Evolutionary conservation across 192 early-diverging fungal genomes (phyloP).

Genomic region (Coemansia nantahalensis): DNA sequence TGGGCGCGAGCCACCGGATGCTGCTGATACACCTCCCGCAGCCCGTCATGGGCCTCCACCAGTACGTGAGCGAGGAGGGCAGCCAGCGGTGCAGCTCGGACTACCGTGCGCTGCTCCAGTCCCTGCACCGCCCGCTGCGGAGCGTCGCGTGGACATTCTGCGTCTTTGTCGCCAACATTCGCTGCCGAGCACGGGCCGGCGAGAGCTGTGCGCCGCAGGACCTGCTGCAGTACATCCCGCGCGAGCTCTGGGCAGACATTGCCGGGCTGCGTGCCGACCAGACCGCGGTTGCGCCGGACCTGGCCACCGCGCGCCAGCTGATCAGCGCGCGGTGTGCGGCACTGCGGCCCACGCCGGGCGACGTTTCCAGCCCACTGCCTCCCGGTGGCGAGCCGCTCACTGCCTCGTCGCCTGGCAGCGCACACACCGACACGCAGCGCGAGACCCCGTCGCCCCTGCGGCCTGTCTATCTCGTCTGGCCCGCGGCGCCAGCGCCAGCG

Average conservation of each 20-base stretch:
- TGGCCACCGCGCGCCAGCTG: conserved; percentile 28
- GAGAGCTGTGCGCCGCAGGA: conserved; percentile 32
- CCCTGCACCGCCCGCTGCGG: conserved; percentile 37
- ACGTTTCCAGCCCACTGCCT: not conserved
- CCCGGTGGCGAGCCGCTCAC: not conserved
- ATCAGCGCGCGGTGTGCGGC: conserved; percentile 25
- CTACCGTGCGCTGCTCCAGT: conserved; percentile 37
- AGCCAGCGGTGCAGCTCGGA: conserved; percentile 20
- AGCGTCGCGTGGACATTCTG: conserved; percentile 28
- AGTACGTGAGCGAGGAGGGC: conserved; percentile 13
- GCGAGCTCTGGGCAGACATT: conserved; percentile 46
- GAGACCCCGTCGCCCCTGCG: conserved; percentile 16
- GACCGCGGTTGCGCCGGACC: conserved; percentile 34
- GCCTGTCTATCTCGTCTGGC: conserved; percentile 10
- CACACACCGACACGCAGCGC: no score
- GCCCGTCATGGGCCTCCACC: conserved; percentile 21
- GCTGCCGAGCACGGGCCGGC: conserved; percentile 29
- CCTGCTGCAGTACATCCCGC: conserved; percentile 41
- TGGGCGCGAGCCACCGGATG: conserved; percentile 14
- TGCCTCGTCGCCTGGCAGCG: conserved; percentile 7
- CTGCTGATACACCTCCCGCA: conserved; percentile 45
- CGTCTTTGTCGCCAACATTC: conserved; percentile 34
- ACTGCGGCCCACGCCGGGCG: conserved; percentile 2
- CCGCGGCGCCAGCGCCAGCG: conserved; percentile 22
- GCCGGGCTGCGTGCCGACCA: conserved; percentile 27